phyloP scores from a whole-genome alignment of 2,329 filamentous ascomycete genomes.

The Cordyceps militaris region DNA sequence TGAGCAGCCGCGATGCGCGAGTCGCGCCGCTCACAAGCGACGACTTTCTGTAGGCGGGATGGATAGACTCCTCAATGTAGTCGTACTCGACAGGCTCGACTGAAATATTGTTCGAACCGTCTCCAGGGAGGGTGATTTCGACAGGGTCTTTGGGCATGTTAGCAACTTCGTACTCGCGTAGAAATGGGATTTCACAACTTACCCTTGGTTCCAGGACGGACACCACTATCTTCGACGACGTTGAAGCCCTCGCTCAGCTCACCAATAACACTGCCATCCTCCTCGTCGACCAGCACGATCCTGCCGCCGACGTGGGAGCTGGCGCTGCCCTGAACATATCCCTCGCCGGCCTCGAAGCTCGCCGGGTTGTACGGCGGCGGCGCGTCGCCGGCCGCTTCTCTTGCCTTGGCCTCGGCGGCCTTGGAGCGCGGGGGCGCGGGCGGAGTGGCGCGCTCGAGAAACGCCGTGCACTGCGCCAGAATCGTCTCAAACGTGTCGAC shows the following conservation, averaged over 20 bases:
- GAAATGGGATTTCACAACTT: constrained; percentile 14
- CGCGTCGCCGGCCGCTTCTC: constrained; percentile 35
- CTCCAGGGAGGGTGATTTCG: constrained; percentile 65
- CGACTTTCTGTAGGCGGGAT: constrained; percentile 88
- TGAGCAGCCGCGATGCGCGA: constrained; percentile 82
- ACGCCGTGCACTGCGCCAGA: constrained; percentile 93
- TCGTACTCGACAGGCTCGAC: constrained; percentile 62
- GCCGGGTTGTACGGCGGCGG: constrained; percentile 70
- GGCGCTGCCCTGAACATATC: constrained; percentile 58
- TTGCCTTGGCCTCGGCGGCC: constrained; percentile 31
- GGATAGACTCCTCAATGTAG: constrained; percentile 69
- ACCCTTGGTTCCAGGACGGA: constrained; percentile 91
- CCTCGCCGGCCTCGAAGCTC: constrained; percentile 72
- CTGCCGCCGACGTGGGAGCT: constrained; percentile 54
- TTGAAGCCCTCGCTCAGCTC: constrained; percentile 79
- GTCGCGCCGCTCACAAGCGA: constrained; percentile 80
- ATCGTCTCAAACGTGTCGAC: constrained; percentile 97
- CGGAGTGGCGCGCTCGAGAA: constrained; percentile 74
- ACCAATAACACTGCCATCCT: constrained; percentile 90
- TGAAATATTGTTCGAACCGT: constrained; percentile 56
- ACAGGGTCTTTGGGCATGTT: constrained; percentile 54
- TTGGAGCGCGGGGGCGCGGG: constrained; percentile 34
- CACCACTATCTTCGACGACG: constrained; percentile 65
- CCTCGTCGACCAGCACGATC: constrained; percentile 90
- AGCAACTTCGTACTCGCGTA: not conserved